Evolutionary conservation across 108 stramenopile species (phyloP).

Genomic region (Thalassiosira profunda): DNA sequence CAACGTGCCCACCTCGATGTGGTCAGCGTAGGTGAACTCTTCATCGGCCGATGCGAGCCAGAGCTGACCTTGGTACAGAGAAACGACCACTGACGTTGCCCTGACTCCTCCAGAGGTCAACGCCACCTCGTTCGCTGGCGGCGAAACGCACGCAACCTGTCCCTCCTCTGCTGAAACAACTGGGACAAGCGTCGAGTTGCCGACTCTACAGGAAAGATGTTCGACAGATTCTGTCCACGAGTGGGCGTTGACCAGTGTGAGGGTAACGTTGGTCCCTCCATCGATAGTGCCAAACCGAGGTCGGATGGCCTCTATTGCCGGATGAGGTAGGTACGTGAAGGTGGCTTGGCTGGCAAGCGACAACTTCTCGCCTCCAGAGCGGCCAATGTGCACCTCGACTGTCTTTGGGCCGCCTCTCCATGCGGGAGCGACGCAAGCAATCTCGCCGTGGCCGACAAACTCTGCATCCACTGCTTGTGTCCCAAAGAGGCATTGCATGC

Average conservation of each 20-base stretch:
- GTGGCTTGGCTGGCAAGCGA: conserved; percentile 17
- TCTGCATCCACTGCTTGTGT: conserved; percentile 13
- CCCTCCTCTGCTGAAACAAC: background rate
- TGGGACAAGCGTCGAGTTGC: conserved; percentile 21
- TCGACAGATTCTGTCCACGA: conserved; percentile 18
- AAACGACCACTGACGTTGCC: too few relatives aligned
- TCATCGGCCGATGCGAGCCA: conserved; percentile 28
- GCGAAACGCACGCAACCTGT: conserved; percentile 10
- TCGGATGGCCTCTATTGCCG: conserved; percentile 17
- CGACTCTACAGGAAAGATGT: conserved; percentile 36
- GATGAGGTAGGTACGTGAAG: conserved; percentile 38
- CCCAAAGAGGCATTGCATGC: conserved; percentile 43
- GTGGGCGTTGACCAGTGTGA: conserved; percentile 8
- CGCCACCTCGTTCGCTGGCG: conserved; percentile 6
- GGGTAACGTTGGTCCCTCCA: conserved; percentile 31
- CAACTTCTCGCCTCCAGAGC: background rate
- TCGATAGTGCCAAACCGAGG: conserved; percentile 26
- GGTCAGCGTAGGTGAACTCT: conserved; percentile 16
- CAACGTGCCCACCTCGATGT: conserved; percentile 18
- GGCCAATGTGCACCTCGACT: conserved; percentile 19
- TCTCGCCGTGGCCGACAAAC: conserved; percentile 15
- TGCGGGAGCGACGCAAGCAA: conserved; percentile 22
- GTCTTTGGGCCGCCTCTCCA: conserved; percentile 16
- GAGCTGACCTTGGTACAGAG: conserved; percentile 21
- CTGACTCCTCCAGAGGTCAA: too few relatives aligned